Base-by-base conservation (phyloP, 1,284 basidiomycete genomes). In the Boletus putidus region DNA sequence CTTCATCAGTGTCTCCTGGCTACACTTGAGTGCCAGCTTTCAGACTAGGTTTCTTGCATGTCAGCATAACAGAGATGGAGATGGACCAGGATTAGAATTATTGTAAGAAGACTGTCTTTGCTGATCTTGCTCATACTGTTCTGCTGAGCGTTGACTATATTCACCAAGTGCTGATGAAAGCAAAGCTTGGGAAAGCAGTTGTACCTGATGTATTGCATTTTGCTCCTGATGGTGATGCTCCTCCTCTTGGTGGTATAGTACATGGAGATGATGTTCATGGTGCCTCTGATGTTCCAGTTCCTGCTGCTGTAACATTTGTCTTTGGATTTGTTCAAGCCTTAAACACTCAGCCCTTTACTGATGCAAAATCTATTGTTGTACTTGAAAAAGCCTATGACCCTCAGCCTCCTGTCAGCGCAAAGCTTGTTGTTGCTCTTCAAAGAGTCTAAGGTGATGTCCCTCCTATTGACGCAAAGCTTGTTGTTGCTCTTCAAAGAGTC, bases 81-180 rank as follows among this genome's bases (percentile, higher is more conserved):
- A n/a, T n/a, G n/a, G n/a, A n/a, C n/a, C n/a, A n/a, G n/a, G n/a
- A n/a, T n/a, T n/a, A n/a, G n/a, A n/a, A n/a, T n/a, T n/a, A n/a
- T n/a, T n/a, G n/a, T n/a, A n/a, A n/a, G n/a, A n/a, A n/a, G n/a
- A n/a, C 20, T 55, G 43, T 39, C 42, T 52, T 6, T n/a, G 4
- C 2, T 56, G 51, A 31, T 62, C 59, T 11, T 61, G 59, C 6
- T 61, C 33, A 62, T 62, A 60, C 0, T 62, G 59, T n/a, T 61
- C 51, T 29, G 21, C 59, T 37, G 47, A 61, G 2, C 5, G 2
- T 11, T 53, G 21, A 50, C 37, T 61, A 53, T 62, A n/a, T 31
- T 62, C 60, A n/a, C n/a, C 10, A 0, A 56, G 14, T 25, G 60
- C 48, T 7, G 57, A 10, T 12, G n/a, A 36, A 12, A 56, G 50